Evolutionary conservation across 2,329 filamentous ascomycete species (phyloP), one percentile per base, ranked within the genome.

Genomic region (Dactylellina drechsleri): DNA sequence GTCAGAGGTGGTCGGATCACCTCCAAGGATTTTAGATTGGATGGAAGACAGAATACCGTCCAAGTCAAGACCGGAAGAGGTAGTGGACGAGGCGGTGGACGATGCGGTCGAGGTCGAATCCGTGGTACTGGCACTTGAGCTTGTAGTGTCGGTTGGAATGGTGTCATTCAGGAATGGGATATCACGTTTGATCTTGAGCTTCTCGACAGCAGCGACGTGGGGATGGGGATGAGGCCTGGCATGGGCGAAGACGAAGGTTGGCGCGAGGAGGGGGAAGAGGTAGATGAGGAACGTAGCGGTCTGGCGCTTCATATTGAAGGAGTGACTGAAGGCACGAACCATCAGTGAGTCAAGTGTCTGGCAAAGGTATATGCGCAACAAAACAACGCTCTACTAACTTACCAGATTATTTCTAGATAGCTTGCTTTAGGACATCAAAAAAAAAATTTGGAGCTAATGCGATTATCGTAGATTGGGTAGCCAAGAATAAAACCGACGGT

Each of bases 351-450:
- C 41, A 58, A 50, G 47, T 50, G n/a, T n/a, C 15, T 26, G 16
- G 12, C 3, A 4, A 7, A 28, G 26, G 26, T 3, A 28, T 28
- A 28, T n/a, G n/a, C n/a, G n/a, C n/a, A 50, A 18, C 53, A 26
- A 26, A 16, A 54, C 13, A 10, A 7, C 10, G 26, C 13, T 7
- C 26, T 13, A 26, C 40, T 50, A 16, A 52, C 62, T n/a, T 41
- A 66, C 62, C 41, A 41, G 41, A 50, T 49, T n/a, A n/a, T n/a
- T n/a, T n/a, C n/a, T n/a, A n/a, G n/a, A n/a, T n/a, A n/a, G 23
- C 13, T 50, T 58, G 4, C 40, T 40, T 61, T 52, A 66, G 56
- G 65, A 77, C 77, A 78, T 76, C 67, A 76, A 74, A 72, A 65
- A 61, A 49, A 61, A 58, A 36, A n/a, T n/a, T 15, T 15, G 41